Conservation (phyloP, 768 basidiomycete genomes). For the Hortiboletus campestris region DNA sequence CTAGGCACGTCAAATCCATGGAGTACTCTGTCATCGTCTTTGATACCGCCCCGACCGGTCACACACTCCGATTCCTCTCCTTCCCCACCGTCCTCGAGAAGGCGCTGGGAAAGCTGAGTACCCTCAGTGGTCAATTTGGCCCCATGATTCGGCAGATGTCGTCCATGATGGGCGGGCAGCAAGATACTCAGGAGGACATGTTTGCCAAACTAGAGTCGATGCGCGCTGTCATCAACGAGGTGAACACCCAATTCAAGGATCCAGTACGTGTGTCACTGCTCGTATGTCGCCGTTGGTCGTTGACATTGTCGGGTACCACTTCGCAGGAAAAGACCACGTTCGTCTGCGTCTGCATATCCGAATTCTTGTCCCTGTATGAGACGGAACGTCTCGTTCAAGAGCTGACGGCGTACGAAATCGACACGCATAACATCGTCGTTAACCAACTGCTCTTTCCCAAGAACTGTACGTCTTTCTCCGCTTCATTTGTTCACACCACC, state of each 20-base stretch:
- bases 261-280: conserved; percentile 55
- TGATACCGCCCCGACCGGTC: conserved; percentile 98
- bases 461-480: conserved; percentile 55
- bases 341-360: conserved; percentile 97
- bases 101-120: conserved; percentile 90
- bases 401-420: conserved; percentile 90
- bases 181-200: conserved; percentile 94
- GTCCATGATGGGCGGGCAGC: conserved; percentile 92
- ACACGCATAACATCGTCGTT: conserved; percentile 98
- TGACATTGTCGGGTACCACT: neutral
- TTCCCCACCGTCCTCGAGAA: conserved; percentile 98
- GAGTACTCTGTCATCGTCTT: conserved; percentile 99
- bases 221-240: conserved; percentile 96
- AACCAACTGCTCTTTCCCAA: conserved; percentile 97
- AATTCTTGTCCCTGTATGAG: conserved; percentile 97
- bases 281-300: neutral
- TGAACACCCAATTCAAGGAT: conserved; percentile 99
- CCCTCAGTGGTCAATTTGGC: conserved; percentile 91
- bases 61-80: conserved; percentile 97
- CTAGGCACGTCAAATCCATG: conserved; percentile 99
- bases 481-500: neutral
- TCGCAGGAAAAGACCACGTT: conserved; percentile 95
- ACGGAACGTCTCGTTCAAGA: conserved; percentile 98
- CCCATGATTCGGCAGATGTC: conserved; percentile 98
- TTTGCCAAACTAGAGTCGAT: conserved; percentile 97